phyloP scores from a whole-genome alignment of 2,329 filamentous ascomycete genomes.

The Mycosphaerella arachidis region DNA sequence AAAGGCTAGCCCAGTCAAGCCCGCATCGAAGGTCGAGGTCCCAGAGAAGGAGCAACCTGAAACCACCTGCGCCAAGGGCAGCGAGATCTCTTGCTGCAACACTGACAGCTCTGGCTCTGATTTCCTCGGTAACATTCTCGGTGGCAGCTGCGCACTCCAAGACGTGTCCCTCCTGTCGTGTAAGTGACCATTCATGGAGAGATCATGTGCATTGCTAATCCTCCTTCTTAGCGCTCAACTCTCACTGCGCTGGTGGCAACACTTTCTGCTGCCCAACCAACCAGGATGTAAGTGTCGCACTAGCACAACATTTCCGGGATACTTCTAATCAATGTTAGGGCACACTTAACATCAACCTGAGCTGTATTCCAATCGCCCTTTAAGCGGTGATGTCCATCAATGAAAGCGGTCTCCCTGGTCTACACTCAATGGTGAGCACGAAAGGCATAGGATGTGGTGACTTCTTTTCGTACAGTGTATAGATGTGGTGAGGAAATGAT shows the following conservation, averaged over 20 bases:
- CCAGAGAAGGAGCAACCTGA: neutral
- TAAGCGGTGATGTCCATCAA: neutral
- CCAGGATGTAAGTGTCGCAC: neutral
- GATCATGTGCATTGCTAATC: neutral
- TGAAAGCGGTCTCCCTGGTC: neutral
- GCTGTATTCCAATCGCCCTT: slow-evolving; percentile 6
- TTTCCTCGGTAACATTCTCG: slow-evolving; percentile 10
- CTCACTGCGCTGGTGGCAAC: slow-evolving; percentile 11
- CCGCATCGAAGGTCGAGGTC: neutral
- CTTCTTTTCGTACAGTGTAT: neutral
- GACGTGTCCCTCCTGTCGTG: neutral
- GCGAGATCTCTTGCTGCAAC: slow-evolving; percentile 15
- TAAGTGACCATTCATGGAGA: neutral
- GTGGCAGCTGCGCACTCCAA: slow-evolving; percentile 11
- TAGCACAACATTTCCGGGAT: too few species aligned
- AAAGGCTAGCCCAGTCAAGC: neutral
- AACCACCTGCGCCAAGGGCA: slow-evolving; percentile 4
- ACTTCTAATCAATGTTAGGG: neutral
- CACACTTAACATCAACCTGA: slow-evolving; percentile 8
- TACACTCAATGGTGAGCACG: neutral
- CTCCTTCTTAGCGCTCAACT: neutral
- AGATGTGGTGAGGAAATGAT: neutral
- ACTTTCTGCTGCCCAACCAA: slow-evolving; percentile 20
- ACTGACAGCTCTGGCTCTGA: slow-evolving; percentile 1
- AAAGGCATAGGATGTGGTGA: neutral